Conservation (phyloP, 1,284 basidiomycete genomes). For the Apiotrichum sp. region DNA sequence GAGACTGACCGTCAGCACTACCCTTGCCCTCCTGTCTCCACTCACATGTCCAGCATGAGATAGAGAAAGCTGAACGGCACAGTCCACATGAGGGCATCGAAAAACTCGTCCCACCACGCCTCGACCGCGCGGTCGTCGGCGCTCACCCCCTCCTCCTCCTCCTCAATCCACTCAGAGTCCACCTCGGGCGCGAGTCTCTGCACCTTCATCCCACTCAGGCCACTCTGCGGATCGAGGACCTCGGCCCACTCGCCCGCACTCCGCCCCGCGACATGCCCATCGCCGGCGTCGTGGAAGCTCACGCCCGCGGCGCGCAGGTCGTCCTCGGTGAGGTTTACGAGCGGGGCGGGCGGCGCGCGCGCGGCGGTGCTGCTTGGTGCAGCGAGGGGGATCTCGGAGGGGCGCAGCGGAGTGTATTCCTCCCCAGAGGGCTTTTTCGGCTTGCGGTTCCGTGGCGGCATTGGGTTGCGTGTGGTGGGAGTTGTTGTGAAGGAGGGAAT, state of each 20-base stretch:
- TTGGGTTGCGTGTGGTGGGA: neutral
- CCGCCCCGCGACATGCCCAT: neutral
- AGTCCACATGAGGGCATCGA: constrained; percentile 39
- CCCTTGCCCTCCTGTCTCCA: neutral
- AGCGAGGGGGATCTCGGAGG: neutral
- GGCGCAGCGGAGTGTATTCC: too few species aligned
- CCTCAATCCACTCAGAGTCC: neutral
- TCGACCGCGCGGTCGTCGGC: constrained; percentile 3
- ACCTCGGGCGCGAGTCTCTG: neutral
- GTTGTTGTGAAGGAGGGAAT: too few species aligned
- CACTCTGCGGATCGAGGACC: neutral
- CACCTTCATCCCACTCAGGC: neutral
- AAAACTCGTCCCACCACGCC: constrained; percentile 42
- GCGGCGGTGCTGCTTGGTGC: too few species aligned
- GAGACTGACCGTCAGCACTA: constrained; percentile 8
- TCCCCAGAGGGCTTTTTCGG: neutral
- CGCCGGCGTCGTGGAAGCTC: constrained; percentile 3
- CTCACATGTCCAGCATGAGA: constrained; percentile 44
- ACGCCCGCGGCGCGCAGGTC: constrained; percentile 17
- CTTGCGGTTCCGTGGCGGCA: neutral
- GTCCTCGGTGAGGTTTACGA: constrained; percentile 13
- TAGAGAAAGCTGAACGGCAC: constrained; percentile 44
- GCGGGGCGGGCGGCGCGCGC: constrained; percentile 1
- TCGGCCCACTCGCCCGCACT: neutral
- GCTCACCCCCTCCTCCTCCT: constrained; percentile 1